Conservation (phyloP, 306 rosid genomes). For the Cucurbita argyrosperma region DNA sequence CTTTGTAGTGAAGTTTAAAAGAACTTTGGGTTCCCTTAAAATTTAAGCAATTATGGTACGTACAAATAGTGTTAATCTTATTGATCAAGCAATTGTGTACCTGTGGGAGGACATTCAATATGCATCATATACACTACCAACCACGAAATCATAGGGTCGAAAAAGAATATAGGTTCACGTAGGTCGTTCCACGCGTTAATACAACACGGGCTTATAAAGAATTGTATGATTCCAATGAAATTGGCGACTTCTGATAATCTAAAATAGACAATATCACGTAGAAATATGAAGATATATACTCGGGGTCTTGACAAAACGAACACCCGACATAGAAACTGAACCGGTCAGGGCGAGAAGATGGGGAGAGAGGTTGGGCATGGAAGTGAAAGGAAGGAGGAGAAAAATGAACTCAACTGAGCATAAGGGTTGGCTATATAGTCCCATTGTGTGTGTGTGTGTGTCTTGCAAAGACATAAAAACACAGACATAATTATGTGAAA, state of each 20-base stretch:
- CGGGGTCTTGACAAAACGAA: not conserved
- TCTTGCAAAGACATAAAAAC: not conserved
- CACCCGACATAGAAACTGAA: not conserved
- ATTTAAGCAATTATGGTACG: not conserved
- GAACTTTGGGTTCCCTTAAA: not conserved
- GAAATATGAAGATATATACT: not conserved
- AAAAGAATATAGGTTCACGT: not conserved
- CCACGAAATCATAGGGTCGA: not conserved
- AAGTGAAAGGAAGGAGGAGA: not conserved
- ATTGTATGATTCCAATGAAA: too few species aligned
- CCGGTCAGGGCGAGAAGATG: not conserved
- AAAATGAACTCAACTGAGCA: not conserved
- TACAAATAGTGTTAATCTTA: not conserved
- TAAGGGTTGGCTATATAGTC: not conserved
- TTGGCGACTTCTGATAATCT: too few species aligned
- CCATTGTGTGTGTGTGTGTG: not conserved
- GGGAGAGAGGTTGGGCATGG: not conserved
- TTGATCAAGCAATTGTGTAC: not conserved
- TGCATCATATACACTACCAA: not conserved
- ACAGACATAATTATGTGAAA: conserved; percentile 1
- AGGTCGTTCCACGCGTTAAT: too few species aligned
- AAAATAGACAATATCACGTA: not conserved
- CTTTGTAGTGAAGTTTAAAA: conserved; percentile 3
- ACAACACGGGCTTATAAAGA: too few species aligned
- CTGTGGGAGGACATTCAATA: not conserved